A percentile compares a stretch with the other conserved stretches of the same genome.
phyloP scores from a whole-genome alignment of 2,329 filamentous ascomycete genomes.

The Cladosporium austrohemisphaericum region DNA sequence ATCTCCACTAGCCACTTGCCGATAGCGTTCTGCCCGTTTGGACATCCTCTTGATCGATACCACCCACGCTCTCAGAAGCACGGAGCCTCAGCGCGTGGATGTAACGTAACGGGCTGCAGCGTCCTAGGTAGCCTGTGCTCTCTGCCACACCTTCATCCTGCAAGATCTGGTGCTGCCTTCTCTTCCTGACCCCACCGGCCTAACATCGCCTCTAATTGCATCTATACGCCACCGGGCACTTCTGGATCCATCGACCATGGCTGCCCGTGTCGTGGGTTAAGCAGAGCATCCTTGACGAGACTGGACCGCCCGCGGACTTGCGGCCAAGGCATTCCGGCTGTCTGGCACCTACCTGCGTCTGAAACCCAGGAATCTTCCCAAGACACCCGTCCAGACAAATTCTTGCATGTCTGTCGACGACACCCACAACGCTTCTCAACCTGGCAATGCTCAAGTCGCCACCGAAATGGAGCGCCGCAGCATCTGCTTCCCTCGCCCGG shows the following conservation, averaged over 20 bases:
- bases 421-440: neutral
- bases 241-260: constrained; percentile 1
- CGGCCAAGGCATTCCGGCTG: constrained; percentile 12
- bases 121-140: constrained; percentile 1
- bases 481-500: constrained; percentile 28
- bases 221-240: neutral
- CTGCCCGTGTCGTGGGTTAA: constrained; percentile 3
- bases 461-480: constrained; percentile 23
- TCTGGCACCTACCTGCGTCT: neutral
- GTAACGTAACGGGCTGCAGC: constrained; percentile 6
- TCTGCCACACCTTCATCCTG: neutral
- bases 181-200: constrained; percentile 5
- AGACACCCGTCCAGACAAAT: neutral
- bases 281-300: neutral
- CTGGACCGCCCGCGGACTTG: constrained; percentile 2
- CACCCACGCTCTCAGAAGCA: neutral
- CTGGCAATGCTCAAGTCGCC: neutral
- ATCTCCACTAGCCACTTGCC: too few species aligned
- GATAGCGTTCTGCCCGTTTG: too few species aligned
- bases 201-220: neutral
- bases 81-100: neutral
- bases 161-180: constrained; percentile 3
- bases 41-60: neutral
- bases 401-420: neutral
- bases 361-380: constrained; percentile 7